Conservation (phyloP, 768 basidiomycete species). For the Suillus americanus region DNA sequence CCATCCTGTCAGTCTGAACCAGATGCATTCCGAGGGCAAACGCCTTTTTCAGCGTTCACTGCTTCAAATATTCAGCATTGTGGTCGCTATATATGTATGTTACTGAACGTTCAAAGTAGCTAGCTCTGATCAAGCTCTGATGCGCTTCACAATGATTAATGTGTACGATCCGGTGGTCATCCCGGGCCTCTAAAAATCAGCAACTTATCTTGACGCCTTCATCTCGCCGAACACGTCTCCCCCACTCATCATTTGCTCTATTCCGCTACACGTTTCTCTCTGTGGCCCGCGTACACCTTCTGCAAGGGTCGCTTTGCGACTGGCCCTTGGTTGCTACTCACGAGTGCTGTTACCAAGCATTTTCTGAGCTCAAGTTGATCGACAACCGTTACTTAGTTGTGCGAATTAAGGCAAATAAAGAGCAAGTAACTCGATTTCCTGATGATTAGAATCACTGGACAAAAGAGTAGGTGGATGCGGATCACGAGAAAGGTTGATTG, state of each 20-base stretch:
- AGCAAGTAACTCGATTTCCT: no score
- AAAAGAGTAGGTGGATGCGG: no score
- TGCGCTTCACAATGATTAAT: slow-evolving; percentile 33
- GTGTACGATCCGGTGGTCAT: slow-evolving; percentile 76
- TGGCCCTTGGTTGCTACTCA: slow-evolving; percentile 91
- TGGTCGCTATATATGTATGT: slow-evolving; percentile 80
- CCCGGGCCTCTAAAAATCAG: slow-evolving; percentile 63
- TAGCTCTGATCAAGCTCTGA: slow-evolving; percentile 16
- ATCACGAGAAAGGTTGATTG: no score
- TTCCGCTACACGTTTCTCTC: slow-evolving; percentile 54
- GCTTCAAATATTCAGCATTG: slow-evolving; percentile 86
- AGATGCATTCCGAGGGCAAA: slow-evolving; percentile 4
- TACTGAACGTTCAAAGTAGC: background rate
- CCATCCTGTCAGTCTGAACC: slow-evolving; percentile 56
- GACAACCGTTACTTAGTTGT: no score
- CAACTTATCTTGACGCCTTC: slow-evolving; percentile 61
- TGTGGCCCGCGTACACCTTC: slow-evolving; percentile 84
- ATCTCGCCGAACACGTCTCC: slow-evolving; percentile 52
- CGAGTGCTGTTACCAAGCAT: slow-evolving; percentile 95
- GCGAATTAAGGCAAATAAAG: no score
- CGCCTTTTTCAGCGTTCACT: slow-evolving; percentile 57
- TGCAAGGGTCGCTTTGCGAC: slow-evolving; percentile 82
- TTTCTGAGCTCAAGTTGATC: no score
- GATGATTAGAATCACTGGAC: no score
- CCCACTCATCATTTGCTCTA: slow-evolving; percentile 64